Evolutionary conservation across 1,284 basidiomycete species (phyloP), one percentile per base, ranked within the genome.

Genomic region (Farysia itapuensis): DNA sequence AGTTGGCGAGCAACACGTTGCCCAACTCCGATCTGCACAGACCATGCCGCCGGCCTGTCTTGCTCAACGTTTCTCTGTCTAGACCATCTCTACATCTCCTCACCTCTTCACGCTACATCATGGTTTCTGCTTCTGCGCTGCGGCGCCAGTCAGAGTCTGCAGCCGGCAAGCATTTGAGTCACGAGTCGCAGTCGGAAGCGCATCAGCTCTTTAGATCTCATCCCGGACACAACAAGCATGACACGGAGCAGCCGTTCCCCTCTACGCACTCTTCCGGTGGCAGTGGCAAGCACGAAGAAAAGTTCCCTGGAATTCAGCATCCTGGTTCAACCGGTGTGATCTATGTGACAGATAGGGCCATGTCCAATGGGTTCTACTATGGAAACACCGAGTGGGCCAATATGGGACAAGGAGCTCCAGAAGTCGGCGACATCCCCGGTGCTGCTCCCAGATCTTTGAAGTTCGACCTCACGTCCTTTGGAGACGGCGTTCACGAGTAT

Each of bases 401-500:
- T 41, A 37, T 56, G 47, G 58, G 68, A 8, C 68, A 70, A 29
- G 68, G 68, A 7, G 68, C 68, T 6, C 68, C 68, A 13, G 68
- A 70, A 36, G 52, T 65, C 8, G 91, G 90, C 0, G 83, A 84
- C 9, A 85, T 96, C 49, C 88, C 88, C 2, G 83, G 84, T 37
- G 87, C 86, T 2, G 82, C 84, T 0, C 77, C 82, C 18, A 84
- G 89, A 28, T 86, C 86, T 1, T 81, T 81, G 4, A 79, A 80
- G 5, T 78, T 81, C 42, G 77, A 80, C 36, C 82, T 94, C 45
- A 78, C 81, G 23, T 72, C 87, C 37, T 84, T 72, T 28, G 78
- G 78, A 3, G 60, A 85, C 20, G 77, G 75, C 18, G 72, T 83
- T 18, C 81, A 92, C 69, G 90, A 94, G 78, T 95, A 95, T 70